Percentiles rank a stretch among this genome's conserved stretches.
Conservation (phyloP, 106 monocot genomes). For the Acorus gramineus region DNA sequence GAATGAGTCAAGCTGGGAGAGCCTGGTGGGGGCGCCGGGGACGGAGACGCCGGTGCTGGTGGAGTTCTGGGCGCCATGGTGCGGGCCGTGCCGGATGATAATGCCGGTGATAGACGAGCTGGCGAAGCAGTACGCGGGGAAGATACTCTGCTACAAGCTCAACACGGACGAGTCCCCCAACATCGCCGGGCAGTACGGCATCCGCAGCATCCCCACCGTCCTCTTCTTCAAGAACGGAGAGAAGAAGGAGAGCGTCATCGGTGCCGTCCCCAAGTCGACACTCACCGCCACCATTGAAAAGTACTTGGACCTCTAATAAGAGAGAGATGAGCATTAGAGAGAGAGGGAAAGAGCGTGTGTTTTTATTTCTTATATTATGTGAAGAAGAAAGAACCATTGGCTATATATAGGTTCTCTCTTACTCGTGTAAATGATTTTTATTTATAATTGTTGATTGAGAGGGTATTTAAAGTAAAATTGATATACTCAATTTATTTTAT, state of each 20-base stretch:
- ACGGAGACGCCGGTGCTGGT: constrained; percentile 36
- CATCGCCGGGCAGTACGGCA: constrained; percentile 41
- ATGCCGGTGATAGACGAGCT: constrained; percentile 45
- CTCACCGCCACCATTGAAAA: constrained; percentile 35
- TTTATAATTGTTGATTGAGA: too few species aligned
- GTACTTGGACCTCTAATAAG: constrained; percentile 15
- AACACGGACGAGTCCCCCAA: constrained; percentile 61
- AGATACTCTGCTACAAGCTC: constrained; percentile 44
- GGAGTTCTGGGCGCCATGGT: constrained; percentile 70
- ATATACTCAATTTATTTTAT: too few species aligned
- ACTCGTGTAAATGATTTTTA: too few species aligned
- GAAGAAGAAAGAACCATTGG: too few species aligned
- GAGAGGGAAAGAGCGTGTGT: too few species aligned
- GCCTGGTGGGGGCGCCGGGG: constrained; percentile 8
- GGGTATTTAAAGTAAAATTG: too few species aligned
- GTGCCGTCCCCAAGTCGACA: constrained; percentile 42
- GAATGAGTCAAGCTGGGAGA: constrained; percentile 32
- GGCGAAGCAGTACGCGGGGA: constrained; percentile 43
- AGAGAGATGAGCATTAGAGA: too few species aligned
- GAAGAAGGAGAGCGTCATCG: constrained; percentile 51
- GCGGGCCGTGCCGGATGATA: constrained; percentile 62
- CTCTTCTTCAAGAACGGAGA: constrained; percentile 56
- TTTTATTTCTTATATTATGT: too few species aligned
- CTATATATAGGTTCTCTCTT: too few species aligned
- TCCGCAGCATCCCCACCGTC: constrained; percentile 62